Evolutionary conservation across 1,139 yeast genomes (phyloP).

Genomic region (Candida sanyaensis): DNA sequence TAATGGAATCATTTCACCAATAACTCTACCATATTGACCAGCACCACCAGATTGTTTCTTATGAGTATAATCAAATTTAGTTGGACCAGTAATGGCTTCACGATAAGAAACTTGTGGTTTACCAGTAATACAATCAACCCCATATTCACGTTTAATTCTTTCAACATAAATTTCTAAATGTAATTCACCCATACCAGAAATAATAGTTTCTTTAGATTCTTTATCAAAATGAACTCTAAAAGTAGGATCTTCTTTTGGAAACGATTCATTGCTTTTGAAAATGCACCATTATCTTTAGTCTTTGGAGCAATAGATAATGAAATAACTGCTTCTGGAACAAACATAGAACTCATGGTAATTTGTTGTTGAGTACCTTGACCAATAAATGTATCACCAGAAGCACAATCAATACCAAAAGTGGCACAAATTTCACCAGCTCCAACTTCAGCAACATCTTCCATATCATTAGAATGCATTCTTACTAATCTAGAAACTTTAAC

Average conservation of each 20-base stretch:
- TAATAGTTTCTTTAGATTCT: constrained; percentile 93
- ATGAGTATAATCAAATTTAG: constrained; percentile 91
- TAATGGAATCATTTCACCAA: constrained; percentile 75
- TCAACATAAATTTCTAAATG: constrained; percentile 97
- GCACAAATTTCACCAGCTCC: constrained; percentile 99
- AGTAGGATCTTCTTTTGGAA: constrained; percentile 99
- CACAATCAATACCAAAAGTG: constrained; percentile 97
- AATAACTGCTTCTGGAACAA: constrained; percentile 97
- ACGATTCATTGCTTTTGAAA: constrained; percentile 94
- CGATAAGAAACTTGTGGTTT: constrained; percentile 98
- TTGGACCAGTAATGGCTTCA: constrained; percentile 77
- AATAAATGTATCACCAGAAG: constrained; percentile 98
- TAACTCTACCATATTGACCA: constrained; percentile 97
- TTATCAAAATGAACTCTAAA: constrained; percentile 88
- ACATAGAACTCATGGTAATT: constrained; percentile 96
- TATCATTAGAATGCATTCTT: constrained; percentile 98
- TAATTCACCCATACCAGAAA: constrained; percentile 98
- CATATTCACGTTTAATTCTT: constrained; percentile 96
- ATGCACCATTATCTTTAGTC: constrained; percentile 78
- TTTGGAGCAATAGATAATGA: constrained; percentile 90
- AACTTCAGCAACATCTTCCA: constrained; percentile 96
- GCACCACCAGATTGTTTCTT: constrained; percentile 99
- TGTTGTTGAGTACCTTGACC: constrained; percentile 66
- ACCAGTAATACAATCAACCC: constrained; percentile 93
- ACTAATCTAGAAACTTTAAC: constrained; percentile 94